These are phyloP conservation scores for Aspergillus nomiae DNA, from an alignment of 2,329 filamentous ascomycete genomes.

Conservation along the genomic window DNA sequence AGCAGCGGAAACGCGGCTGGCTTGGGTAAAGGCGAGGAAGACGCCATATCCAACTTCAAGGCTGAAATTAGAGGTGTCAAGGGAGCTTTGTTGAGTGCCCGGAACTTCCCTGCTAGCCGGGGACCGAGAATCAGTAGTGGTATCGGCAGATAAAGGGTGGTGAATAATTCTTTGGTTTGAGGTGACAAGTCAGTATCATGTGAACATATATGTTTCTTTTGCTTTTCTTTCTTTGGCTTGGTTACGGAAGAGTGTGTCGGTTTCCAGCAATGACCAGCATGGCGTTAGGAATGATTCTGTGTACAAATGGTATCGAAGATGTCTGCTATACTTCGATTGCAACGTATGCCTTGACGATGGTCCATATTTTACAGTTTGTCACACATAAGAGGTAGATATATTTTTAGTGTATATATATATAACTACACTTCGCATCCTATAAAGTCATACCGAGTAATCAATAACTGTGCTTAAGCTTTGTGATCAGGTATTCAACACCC, in stretches of 20 bases:
- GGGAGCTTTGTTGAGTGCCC: slow-evolving; percentile 63
- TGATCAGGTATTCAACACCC: no score
- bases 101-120: slow-evolving; percentile 56
- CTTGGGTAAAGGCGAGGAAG: slow-evolving; percentile 50
- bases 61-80: slow-evolving; percentile 65
- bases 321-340: neutral
- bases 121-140: slow-evolving; percentile 28
- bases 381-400: neutral
- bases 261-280: slow-evolving; percentile 8
- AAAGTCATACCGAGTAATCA: neutral
- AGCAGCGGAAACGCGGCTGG: slow-evolving; percentile 22
- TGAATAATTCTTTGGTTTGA: neutral
- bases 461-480: neutral
- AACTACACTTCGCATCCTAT: neutral
- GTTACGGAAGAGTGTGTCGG: neutral
- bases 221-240: neutral
- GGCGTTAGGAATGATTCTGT: slow-evolving; percentile 7
- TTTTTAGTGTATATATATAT: neutral
- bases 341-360: neutral
- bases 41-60: slow-evolving; percentile 61
- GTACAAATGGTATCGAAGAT: neutral
- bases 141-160: slow-evolving; percentile 8
- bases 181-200: neutral
- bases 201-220: neutral
- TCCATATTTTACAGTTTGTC: neutral